Evolutionary conservation across 148 eudicot species (phyloP).

Genomic region (Fallopia convolvulus): DNA sequence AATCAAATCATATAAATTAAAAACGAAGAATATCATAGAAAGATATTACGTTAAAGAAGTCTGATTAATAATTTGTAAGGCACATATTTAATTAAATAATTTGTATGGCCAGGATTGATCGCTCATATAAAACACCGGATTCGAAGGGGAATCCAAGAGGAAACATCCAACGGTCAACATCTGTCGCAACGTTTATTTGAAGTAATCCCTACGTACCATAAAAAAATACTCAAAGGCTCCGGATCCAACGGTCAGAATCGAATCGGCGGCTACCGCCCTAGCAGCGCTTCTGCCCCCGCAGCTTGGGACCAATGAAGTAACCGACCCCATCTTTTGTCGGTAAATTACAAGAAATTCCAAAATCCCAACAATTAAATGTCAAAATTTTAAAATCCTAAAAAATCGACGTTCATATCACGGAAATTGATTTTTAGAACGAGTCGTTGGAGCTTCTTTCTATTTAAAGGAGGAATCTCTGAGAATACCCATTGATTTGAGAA

Average conservation of each 20-base stretch:
- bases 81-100: too few relatives aligned
- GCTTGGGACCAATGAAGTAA: not conserved
- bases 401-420: not conserved
- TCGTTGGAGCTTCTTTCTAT: not conserved
- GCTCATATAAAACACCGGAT: not conserved
- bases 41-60: too few relatives aligned
- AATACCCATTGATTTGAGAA: not conserved
- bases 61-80: too few relatives aligned
- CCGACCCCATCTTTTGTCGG: slow-evolving; percentile 8
- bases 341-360: not conserved
- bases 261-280: slow-evolving; percentile 8
- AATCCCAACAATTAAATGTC: not conserved
- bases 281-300: not conserved
- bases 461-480: not conserved
- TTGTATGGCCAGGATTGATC: not conserved
- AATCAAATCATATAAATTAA: too few relatives aligned
- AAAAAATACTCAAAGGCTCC: not conserved
- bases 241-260: slow-evolving; percentile 1
- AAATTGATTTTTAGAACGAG: not conserved
- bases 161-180: slow-evolving; percentile 2
- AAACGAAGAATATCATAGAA: too few relatives aligned
- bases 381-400: not conserved
- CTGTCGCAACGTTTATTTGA: not conserved
- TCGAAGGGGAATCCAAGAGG: slow-evolving; percentile 1
- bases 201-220: not conserved